These are phyloP conservation scores for Exserohilum rostratum DNA, from an alignment of 2,329 filamentous ascomycete genomes.

Conservation along the genomic window DNA sequence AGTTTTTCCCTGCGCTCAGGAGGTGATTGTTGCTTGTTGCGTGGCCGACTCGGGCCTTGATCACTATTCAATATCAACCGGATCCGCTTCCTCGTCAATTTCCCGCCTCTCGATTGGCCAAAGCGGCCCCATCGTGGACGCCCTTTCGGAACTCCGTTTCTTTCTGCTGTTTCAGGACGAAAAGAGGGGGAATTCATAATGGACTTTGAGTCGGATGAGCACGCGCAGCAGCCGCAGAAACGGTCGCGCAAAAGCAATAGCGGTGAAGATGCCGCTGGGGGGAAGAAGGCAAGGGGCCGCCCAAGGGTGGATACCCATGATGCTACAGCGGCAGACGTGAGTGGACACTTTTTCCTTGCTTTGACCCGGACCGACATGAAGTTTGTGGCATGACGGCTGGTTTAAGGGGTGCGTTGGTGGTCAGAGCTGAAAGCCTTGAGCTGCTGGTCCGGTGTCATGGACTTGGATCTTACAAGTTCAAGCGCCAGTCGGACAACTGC, in stretches of 20 bases:
- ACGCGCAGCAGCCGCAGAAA: conserved; percentile 37
- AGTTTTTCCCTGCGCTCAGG: background rate
- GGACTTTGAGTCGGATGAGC: conserved; percentile 41
- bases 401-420: background rate
- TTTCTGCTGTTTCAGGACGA: background rate
- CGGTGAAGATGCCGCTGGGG: conserved; percentile 33
- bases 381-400: background rate
- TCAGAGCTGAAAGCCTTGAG: background rate
- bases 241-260: conserved; percentile 37
- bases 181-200: conserved; percentile 27
- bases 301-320: conserved; percentile 78
- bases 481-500: background rate
- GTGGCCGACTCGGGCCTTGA: background rate
- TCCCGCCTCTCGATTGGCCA: conserved; percentile 4
- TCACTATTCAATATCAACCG: background rate
- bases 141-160: background rate
- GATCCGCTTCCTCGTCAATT: background rate
- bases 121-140: background rate
- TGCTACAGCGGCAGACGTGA: conserved; percentile 77
- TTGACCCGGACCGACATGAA: background rate
- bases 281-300: conserved; percentile 69
- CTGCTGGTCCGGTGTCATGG: background rate
- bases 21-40: background rate
- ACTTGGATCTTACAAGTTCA: background rate
- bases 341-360: conserved; percentile 45